Evolutionary conservation across 768 basidiomycete species (phyloP), one percentile per base, ranked within the genome.

Genomic region (Mycena olivaceomarginata): DNA sequence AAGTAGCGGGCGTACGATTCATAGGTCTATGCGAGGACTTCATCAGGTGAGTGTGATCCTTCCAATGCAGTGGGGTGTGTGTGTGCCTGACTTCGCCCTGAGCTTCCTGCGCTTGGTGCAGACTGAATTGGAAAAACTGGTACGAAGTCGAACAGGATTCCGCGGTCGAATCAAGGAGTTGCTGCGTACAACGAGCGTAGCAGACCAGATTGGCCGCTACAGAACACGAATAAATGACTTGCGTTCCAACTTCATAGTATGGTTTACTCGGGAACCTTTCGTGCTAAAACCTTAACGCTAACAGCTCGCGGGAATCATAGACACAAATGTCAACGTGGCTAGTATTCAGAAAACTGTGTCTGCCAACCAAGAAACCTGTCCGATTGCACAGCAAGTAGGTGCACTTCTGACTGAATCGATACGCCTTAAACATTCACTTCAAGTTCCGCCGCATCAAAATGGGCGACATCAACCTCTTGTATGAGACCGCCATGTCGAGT

Each of bases 211-310:
- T 12, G 41, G 45, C 10, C 53, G 64, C 31, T 67, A 59, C 16
- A 73, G 18, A 59, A n/a, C 8, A 16, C 72, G 72, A 0, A 15
- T 66, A 6, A 57, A 66, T 10, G 72, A 73, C 10, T 39, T 73
- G 53, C 64, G 64, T 1, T 45, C 53, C 2, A 73, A 73, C n/a
- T 73, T 66, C 8, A 5, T 67, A 2, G 72, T 73, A 39, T 4
- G 64, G 13, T 43, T 46, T 39, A 56, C n/a, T 60, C 59, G 11
- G 22, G 2, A 25, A 1, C 18, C 20, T 5, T 45, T 22, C 20
- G 31, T 20, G 8, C 7, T 13, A 18, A n/a, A 41, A 31, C 41
- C 18, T 5, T 40, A 16, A 70, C 9, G 22, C 20, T 10, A 10
- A 41, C 12, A 70, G 70, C 70, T 70, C 11, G 18, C 46, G 7